These are phyloP conservation scores for Nicotiana rustica DNA, from an alignment of 305 asterid species.

Conservation along the genomic window DNA sequence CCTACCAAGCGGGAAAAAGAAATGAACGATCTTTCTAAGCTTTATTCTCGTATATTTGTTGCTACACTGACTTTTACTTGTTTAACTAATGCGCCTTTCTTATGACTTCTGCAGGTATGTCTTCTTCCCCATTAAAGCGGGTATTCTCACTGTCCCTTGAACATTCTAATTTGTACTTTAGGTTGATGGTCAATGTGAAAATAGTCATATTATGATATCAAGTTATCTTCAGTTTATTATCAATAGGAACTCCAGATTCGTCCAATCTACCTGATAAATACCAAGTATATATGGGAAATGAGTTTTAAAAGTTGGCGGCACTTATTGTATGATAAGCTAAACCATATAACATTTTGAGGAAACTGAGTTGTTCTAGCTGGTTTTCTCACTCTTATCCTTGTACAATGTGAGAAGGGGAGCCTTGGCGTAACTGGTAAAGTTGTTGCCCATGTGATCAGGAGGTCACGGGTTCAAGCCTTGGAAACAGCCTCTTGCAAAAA, in stretches of 20 bases:
- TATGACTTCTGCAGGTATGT: constrained; percentile 54
- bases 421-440: no score
- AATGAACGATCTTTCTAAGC: neutral
- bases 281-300: constrained; percentile 20
- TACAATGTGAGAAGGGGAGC: neutral
- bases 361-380: neutral
- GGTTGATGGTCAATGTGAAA: neutral
- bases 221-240: neutral
- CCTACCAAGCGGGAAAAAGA: neutral
- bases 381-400: neutral
- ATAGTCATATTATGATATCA: neutral
- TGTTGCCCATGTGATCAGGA: no score
- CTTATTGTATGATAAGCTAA: neutral
- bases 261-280: neutral
- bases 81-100: constrained; percentile 41
- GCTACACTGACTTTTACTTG: neutral
- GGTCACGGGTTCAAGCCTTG: no score
- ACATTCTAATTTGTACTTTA: constrained; percentile 10
- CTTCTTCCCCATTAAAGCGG: constrained; percentile 57
- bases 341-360: neutral
- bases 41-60: neutral
- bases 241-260: neutral
- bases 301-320: neutral
- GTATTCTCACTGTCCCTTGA: constrained; percentile 44
- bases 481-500: no score